Conservation (phyloP, 257 asterid species). For the Primulina tabacum region DNA sequence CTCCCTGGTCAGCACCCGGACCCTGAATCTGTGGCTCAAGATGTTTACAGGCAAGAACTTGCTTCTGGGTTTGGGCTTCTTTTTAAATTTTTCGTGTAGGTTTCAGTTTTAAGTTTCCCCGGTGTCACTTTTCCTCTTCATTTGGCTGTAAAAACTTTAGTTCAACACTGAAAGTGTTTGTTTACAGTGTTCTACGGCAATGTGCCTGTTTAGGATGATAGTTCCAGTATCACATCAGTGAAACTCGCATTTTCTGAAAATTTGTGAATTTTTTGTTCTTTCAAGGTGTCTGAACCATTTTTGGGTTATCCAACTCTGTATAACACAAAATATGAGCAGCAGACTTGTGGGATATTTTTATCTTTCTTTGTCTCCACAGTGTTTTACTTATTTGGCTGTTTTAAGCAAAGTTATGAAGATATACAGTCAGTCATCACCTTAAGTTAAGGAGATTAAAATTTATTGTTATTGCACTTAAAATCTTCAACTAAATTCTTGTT, state of each 20-base stretch:
- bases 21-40: conserved; percentile 30
- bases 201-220: not conserved
- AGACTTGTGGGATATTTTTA: not conserved
- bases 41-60: conserved; percentile 24
- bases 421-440: not conserved
- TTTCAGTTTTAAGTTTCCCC: not conserved
- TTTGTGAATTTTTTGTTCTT: not conserved
- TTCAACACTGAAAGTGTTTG: not conserved
- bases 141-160: not conserved
- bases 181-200: not conserved
- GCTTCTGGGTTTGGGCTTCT: not conserved
- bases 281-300: too few relatives aligned
- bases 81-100: not conserved
- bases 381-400: too few relatives aligned
- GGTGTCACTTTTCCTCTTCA: not conserved
- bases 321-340: not conserved
- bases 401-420: not conserved
- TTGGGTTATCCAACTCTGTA: not conserved
- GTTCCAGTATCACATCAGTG: not conserved
- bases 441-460: too few relatives aligned
- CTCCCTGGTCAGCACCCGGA: conserved; percentile 26
- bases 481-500: not conserved
- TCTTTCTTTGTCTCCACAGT: too few relatives aligned
- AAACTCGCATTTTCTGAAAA: too few relatives aligned
- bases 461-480: too few relatives aligned